phyloP scores from a whole-genome alignment of 306 rosid species.

The Cucumis cinereus region DNA sequence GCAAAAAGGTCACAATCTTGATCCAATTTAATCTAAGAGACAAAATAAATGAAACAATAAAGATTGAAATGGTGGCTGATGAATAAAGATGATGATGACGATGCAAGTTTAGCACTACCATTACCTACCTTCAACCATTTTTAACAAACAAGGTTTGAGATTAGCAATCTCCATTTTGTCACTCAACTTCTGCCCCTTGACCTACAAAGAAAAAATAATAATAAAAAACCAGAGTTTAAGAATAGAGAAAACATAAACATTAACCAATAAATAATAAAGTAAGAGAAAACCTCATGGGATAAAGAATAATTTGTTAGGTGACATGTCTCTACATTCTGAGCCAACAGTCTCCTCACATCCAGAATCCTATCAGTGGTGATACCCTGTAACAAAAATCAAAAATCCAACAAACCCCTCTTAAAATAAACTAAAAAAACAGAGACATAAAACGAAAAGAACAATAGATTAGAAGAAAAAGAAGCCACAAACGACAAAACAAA shows the following conservation, averaged over 20 bases:
- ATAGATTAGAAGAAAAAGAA: background rate
- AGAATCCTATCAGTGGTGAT: slow-evolving; percentile 91
- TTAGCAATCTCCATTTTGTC: slow-evolving; percentile 52
- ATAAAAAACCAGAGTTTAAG: background rate
- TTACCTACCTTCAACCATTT: slow-evolving; percentile 92
- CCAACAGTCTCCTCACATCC: slow-evolving; percentile 71
- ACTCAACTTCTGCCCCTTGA: slow-evolving; percentile 58
- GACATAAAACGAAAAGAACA: background rate
- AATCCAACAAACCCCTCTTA: background rate
- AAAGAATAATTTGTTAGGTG: slow-evolving; percentile 79
- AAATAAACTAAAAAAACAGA: background rate
- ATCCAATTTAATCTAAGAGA: background rate
- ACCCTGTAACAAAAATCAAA: slow-evolving; percentile 28
- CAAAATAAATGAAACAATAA: background rate
- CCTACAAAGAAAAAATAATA: slow-evolving; percentile 23
- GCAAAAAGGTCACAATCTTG: background rate
- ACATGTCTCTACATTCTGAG: slow-evolving; percentile 78
- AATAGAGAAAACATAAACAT: background rate
- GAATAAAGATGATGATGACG: background rate
- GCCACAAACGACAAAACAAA: background rate
- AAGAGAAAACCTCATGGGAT: slow-evolving; percentile 58
- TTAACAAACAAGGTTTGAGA: slow-evolving; percentile 73
- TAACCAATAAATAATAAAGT: background rate
- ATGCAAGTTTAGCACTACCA: background rate
- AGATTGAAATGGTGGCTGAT: slow-evolving; percentile 11